Evolutionary conservation across 1,139 yeast species (phyloP).

Genomic region (Kodamaea plutei): DNA sequence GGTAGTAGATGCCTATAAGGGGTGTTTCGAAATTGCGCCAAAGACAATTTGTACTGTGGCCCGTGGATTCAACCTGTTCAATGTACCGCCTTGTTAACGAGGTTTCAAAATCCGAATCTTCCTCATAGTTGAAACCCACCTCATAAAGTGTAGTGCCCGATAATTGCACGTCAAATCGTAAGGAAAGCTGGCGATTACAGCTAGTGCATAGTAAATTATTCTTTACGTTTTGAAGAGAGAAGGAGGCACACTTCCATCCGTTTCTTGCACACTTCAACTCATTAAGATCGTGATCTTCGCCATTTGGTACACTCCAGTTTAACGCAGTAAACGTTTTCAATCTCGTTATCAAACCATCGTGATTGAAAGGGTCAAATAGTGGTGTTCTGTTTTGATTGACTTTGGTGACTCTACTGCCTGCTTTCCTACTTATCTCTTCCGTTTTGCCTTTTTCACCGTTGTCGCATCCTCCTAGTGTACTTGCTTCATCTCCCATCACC

Average conservation of each 20-base stretch:
- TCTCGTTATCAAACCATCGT: slow-evolving; percentile 25
- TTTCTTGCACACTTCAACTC: slow-evolving; percentile 38
- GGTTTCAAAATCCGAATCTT: slow-evolving; percentile 16
- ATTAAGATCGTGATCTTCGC: slow-evolving; percentile 17
- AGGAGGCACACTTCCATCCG: slow-evolving; percentile 41
- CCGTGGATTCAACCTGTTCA: slow-evolving; percentile 20
- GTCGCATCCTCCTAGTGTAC: no score
- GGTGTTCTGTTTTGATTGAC: no score
- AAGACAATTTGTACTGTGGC: slow-evolving; percentile 31
- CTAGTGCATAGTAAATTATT: slow-evolving; percentile 34
- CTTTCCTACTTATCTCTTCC: background rate
- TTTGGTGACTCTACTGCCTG: no score
- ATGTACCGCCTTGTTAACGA: slow-evolving; percentile 24
- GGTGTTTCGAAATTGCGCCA: slow-evolving; percentile 41
- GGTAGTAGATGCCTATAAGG: slow-evolving; percentile 30
- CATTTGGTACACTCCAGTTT: slow-evolving; percentile 33
- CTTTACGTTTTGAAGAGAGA: slow-evolving; percentile 20
- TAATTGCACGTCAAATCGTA: slow-evolving; percentile 12
- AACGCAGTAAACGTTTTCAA: slow-evolving; percentile 28
- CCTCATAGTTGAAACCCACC: slow-evolving; percentile 1
- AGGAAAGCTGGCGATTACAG: slow-evolving; percentile 28
- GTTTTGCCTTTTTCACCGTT: no score
- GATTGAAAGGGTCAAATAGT: slow-evolving; percentile 33
- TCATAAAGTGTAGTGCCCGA: no score
- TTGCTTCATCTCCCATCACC: no score